Base-by-base conservation (phyloP, 1,139 yeast species). In the Insectozyma bohioensis region DNA sequence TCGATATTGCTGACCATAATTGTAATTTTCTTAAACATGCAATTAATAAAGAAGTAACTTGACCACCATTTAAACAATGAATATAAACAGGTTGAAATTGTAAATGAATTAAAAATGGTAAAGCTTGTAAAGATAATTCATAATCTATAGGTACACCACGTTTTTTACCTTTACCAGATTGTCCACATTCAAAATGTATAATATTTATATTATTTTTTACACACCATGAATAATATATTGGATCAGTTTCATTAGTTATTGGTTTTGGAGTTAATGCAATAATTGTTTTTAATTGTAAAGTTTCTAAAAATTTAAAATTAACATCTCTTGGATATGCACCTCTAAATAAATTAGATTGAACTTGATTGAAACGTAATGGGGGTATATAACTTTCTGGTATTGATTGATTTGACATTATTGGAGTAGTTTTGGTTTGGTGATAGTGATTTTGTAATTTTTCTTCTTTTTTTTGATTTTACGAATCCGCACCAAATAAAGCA, bases 1-100 rank as follows among this genome's bases (percentile, higher is more conserved):
- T 87, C 0, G 96, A 81, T 6, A 88, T 87, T 12, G 86, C 76
- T 7, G 95, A 82, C 98, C 98, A 92, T 48, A 84, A 80, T 25
- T 87, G 85, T 21, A 85, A 63, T 49, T 85, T 85, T 20, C 98
- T 63, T 26, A 88, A 63, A 53, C 97, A 87, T 6, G 97, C 97
- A 22, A 90, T 74, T 3, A 87, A 77, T 31, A 92, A 65, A 20
- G 94, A 78, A 0, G 95, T 85, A 2, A 86, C 85, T 45, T 87
- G 92, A 6, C 95, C 88, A 0, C 97, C 97, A 52, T 86, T 90
- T 17, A 82, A 63, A 56, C 97, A 90, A 55, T 90, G 96, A 4
- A 92, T 58, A 52, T 85, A 90, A 7, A 85, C 66, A 1, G 97
- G 96, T 9, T 80, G 75, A 45, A 70, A 64, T 26, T 73, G 71